phyloP scores from a whole-genome alignment of 805 yeast genomes.

The Metschnikowia corniflorae region DNA sequence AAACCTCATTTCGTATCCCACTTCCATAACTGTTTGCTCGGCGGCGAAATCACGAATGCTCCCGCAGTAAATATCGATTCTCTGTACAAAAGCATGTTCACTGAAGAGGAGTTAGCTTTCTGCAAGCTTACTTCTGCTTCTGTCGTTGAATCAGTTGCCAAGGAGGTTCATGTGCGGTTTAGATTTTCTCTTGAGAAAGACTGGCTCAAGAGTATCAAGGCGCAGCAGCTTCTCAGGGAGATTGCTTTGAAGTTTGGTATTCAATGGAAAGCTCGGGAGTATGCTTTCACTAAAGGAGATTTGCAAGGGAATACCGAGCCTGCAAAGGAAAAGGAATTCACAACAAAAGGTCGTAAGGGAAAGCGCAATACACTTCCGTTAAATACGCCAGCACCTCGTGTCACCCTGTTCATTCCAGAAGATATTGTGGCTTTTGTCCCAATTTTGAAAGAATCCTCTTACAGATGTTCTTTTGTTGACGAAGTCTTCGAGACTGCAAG shows the following conservation, averaged over 20 bases:
- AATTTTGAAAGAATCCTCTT: conserved; percentile 65
- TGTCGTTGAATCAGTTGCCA: conserved; percentile 43
- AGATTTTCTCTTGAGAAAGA: conserved; percentile 51
- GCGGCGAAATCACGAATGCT: conserved; percentile 39
- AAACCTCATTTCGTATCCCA: conserved; percentile 62
- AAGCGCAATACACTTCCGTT: conserved; percentile 22
- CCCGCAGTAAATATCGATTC: conserved; percentile 45
- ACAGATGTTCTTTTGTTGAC: conserved; percentile 63
- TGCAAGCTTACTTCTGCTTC: conserved; percentile 43
- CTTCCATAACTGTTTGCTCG: conserved; percentile 69
- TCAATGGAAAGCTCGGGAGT: conserved; percentile 65
- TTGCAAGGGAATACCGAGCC: conserved; percentile 27
- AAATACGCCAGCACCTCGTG: conserved; percentile 14
- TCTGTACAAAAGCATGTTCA: conserved; percentile 37
- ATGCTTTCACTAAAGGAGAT: conserved; percentile 45
- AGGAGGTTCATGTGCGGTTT: conserved; percentile 59
- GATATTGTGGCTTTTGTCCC: conserved; percentile 75
- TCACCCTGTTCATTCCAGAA: conserved; percentile 49
- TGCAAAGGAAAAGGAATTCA: conserved; percentile 12
- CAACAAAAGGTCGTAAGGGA: conserved; percentile 28
- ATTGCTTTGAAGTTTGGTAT: conserved; percentile 78
- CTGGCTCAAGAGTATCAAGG: conserved; percentile 43
- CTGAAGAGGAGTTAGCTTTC: conserved; percentile 40
- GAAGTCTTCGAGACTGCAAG: conserved; percentile 71
- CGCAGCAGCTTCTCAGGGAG: conserved; percentile 58